A percentile compares a stretch with the other conserved stretches of the same genome.
These are phyloP conservation scores for Dittrichia graveolens DNA, from an alignment of 129 eudicot genomes.

Conservation along the genomic window DNA sequence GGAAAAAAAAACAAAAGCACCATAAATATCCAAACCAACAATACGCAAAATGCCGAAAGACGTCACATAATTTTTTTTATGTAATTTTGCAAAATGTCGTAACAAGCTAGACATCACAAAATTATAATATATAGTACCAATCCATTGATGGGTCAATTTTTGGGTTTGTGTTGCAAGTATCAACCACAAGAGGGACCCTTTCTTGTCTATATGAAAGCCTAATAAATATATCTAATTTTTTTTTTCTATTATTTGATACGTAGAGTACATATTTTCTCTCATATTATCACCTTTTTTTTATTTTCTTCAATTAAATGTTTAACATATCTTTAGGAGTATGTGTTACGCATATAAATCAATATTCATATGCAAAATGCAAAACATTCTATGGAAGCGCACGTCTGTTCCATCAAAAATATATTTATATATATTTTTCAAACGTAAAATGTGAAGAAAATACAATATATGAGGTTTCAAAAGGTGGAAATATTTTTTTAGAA, in stretches of 20 bases:
- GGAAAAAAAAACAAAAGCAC: too few relatives aligned
- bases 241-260: background rate
- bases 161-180: constrained; percentile 13
- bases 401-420: background rate
- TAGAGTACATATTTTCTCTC: background rate
- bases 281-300: too few relatives aligned
- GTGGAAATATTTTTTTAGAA: background rate
- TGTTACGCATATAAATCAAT: too few relatives aligned
- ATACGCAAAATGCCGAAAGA: too few relatives aligned
- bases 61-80: too few relatives aligned
- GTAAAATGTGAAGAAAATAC: background rate
- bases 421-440: background rate
- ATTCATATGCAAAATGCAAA: background rate
- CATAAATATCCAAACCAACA: too few relatives aligned
- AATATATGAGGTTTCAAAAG: background rate
- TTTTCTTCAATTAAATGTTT: too few relatives aligned
- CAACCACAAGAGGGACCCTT: constrained; percentile 23
- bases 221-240: too few relatives aligned
- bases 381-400: background rate
- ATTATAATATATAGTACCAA: constrained; percentile 6
- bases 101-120: constrained; percentile 8
- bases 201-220: background rate
- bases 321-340: too few relatives aligned
- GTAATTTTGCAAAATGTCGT: too few relatives aligned
- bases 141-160: constrained; percentile 20